phyloP scores from a whole-genome alignment of 2,329 filamentous ascomycete genomes.

The Orbilia ellipsospora region DNA sequence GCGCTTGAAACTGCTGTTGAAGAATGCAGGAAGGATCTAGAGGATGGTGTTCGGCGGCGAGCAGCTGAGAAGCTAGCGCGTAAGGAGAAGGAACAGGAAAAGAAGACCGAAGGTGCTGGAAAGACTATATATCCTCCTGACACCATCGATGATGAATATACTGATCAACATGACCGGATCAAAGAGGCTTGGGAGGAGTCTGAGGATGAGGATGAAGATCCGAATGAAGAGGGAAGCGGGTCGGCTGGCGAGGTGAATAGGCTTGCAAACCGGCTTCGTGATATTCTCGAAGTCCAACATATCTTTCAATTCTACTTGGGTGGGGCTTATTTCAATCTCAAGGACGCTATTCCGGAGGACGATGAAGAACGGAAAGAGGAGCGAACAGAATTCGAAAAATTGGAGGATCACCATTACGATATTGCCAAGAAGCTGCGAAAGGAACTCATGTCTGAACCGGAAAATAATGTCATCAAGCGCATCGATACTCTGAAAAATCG shows the following conservation, averaged over 20 bases:
- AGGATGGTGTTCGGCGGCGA: constrained; percentile 65
- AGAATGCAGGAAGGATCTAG: constrained; percentile 73
- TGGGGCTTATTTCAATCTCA: constrained; percentile 42
- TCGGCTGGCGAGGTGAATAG: constrained; percentile 38
- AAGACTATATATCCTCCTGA: constrained; percentile 11
- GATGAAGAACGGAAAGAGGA: constrained; percentile 77
- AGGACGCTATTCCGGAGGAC: constrained; percentile 69
- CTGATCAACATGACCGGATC: constrained; percentile 13
- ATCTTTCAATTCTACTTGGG: constrained; percentile 48
- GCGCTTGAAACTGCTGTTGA: constrained; percentile 67
- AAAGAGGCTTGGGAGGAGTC: constrained; percentile 61
- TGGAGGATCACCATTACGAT: constrained; percentile 71
- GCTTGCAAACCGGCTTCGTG: constrained; percentile 37
- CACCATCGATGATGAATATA: constrained; percentile 33
- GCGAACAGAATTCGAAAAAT: constrained; percentile 6
- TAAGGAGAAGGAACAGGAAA: constrained; percentile 51
- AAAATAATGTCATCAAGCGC: constrained; percentile 70
- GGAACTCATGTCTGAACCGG: constrained; percentile 66
- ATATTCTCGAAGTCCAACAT: constrained; percentile 41
- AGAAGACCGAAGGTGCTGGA: constrained; percentile 1
- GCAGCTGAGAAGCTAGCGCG: constrained; percentile 57
- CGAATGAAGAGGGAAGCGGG: constrained; percentile 69
- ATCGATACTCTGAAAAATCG: constrained; percentile 73
- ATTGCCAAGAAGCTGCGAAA: constrained; percentile 78
- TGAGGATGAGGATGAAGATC: constrained; percentile 68